These are phyloP conservation scores for Gremmenia infestans DNA, from an alignment of 2,329 filamentous ascomycete genomes.

Conservation along the genomic window DNA sequence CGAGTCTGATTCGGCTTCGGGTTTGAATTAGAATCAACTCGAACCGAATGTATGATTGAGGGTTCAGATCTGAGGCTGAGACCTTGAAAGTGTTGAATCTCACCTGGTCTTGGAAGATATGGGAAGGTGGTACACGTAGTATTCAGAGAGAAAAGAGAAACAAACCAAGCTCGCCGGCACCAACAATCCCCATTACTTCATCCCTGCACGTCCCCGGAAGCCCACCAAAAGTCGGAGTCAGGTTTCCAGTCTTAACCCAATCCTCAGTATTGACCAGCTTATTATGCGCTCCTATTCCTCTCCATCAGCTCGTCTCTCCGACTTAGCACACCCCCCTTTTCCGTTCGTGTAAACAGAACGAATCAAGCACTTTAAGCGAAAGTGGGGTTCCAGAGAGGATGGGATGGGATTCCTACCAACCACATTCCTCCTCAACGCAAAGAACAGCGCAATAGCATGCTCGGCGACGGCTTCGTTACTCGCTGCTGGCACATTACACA, in stretches of 20 bases:
- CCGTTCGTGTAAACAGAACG: constrained; percentile 27
- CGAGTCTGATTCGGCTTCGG: too few relatives aligned
- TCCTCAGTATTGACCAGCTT: background rate
- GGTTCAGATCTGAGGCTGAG: too few relatives aligned
- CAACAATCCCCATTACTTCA: constrained; percentile 28
- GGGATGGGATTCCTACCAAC: constrained; percentile 11
- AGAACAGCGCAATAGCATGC: constrained; percentile 27
- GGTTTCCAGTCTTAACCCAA: constrained; percentile 25
- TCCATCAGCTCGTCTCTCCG: background rate
- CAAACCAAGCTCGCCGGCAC: constrained; percentile 26
- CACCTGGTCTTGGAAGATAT: background rate
- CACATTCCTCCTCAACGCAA: constrained; percentile 35
- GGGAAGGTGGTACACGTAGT: background rate
- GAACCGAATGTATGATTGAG: too few relatives aligned
- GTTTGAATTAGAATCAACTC: too few relatives aligned
- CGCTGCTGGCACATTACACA: constrained; percentile 36
- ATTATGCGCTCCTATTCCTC: background rate
- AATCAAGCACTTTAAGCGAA: background rate
- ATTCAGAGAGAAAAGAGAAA: background rate
- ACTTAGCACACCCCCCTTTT: constrained; percentile 15
- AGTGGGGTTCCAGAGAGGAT: background rate
- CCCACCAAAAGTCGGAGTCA: constrained; percentile 22
- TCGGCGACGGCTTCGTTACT: constrained; percentile 34
- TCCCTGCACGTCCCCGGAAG: constrained; percentile 20
- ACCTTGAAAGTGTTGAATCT: too few relatives aligned